phyloP scores from a whole-genome alignment of 768 basidiomycete genomes.

The Boletellus ananas region DNA sequence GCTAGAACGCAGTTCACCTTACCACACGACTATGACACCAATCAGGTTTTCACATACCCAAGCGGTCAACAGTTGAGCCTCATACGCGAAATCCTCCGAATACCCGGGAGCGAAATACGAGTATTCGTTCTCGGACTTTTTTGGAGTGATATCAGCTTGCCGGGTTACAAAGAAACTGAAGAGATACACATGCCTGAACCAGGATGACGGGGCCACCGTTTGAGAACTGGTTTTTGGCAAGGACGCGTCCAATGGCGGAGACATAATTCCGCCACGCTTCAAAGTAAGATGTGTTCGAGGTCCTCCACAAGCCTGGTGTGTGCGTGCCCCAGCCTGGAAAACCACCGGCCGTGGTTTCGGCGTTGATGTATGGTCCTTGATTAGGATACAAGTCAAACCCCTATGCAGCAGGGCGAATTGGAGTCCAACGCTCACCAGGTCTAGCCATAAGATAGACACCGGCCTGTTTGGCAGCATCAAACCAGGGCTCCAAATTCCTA shows the following conservation, averaged over 20 bases:
- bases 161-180: conserved; percentile 29
- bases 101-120: conserved; percentile 33
- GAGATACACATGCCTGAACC: conserved; percentile 10
- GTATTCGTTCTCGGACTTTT: conserved; percentile 56
- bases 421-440: conserved; percentile 15
- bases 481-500: conserved; percentile 29
- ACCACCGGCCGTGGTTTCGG: conserved; percentile 35
- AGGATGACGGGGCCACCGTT: conserved; percentile 56
- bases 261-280: conserved; percentile 56
- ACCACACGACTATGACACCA: not conserved
- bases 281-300: conserved; percentile 45
- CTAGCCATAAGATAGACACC: conserved; percentile 27
- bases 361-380: conserved; percentile 28
- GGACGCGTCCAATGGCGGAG: conserved; percentile 45
- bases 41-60: conserved; percentile 13
- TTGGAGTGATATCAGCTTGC: not conserved
- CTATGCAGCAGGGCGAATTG: not conserved
- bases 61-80: conserved; percentile 29
- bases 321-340: conserved; percentile 60
- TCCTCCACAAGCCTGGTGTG: conserved; percentile 46
- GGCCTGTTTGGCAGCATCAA: conserved; percentile 27
- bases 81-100: conserved; percentile 45
- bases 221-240: conserved; percentile 54
- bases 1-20: conserved; percentile 24
- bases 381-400: not conserved